A percentile compares a stretch with the other conserved stretches of the same genome.
Evolutionary conservation across 192 early-diverging fungal genomes (phyloP).

Genomic region (Coemansia reversa): DNA sequence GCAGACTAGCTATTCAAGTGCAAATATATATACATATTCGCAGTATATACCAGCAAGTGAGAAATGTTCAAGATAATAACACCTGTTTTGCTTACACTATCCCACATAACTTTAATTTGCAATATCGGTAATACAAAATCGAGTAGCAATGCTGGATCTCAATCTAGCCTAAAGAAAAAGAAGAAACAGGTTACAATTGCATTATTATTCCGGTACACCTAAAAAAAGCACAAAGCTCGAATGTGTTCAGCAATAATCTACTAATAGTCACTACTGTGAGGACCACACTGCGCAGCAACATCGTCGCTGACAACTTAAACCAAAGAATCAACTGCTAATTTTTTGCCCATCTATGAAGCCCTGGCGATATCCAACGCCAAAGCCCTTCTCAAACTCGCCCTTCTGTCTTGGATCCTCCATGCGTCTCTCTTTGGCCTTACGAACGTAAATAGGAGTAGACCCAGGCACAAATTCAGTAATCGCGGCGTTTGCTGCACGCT

Average conservation of each 20-base stretch:
- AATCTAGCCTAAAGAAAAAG: not conserved
- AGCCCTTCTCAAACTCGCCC: constrained; percentile 29
- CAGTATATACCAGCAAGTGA: too few species aligned
- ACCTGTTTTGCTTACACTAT: too few species aligned
- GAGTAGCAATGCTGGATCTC: too few species aligned
- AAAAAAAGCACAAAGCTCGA: not conserved
- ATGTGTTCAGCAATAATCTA: not conserved
- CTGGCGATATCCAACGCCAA: constrained; percentile 34
- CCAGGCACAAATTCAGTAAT: constrained; percentile 3
- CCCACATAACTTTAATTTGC: too few species aligned
- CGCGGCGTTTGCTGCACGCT: constrained; percentile 1
- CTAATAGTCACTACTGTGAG: too few species aligned
- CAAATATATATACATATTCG: too few species aligned
- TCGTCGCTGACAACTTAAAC: not conserved
- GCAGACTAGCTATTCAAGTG: too few species aligned
- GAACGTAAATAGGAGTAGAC: not conserved
- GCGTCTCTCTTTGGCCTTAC: not conserved
- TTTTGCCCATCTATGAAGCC: constrained; percentile 17
- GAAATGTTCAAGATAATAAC: too few species aligned
- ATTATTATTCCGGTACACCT: too few species aligned
- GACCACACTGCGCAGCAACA: not conserved
- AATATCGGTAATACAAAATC: too few species aligned
- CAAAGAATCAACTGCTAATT: not conserved
- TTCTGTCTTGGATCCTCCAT: not conserved
- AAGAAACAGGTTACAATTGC: not conserved